A percentile compares a stretch with the other conserved stretches of the same genome.
Evolutionary conservation across 1,284 basidiomycete genomes (phyloP).

Genomic region (Coniferiporia weirii): DNA sequence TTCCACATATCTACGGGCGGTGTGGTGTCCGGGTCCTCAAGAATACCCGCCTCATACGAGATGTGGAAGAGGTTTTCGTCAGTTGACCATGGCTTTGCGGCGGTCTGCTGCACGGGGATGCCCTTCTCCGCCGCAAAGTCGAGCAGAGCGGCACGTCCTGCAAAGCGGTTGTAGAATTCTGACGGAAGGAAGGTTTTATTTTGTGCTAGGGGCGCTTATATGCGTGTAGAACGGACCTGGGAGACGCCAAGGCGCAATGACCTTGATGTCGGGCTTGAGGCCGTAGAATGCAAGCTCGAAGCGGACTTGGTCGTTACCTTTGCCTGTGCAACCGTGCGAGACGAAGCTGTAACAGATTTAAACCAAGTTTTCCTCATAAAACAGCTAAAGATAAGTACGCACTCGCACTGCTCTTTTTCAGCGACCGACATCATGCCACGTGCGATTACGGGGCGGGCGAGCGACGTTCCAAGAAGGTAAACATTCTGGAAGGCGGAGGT

Average conservation of each 20-base stretch:
- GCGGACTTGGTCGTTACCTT: conserved; percentile 99
- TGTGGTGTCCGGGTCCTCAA: conserved; percentile 94
- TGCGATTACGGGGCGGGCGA: conserved; percentile 97
- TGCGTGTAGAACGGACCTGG: conserved; percentile 50
- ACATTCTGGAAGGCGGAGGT: conserved; percentile 58
- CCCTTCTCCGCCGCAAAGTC: conserved; percentile 84
- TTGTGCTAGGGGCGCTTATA: background rate
- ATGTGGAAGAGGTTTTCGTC: conserved; percentile 99
- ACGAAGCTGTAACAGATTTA: conserved; percentile 63
- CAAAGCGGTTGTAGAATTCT: conserved; percentile 98
- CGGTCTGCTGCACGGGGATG: conserved; percentile 94
- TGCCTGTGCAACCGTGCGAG: conserved; percentile 98
- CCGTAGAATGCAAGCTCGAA: conserved; percentile 99
- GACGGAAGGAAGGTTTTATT: conserved; percentile 8
- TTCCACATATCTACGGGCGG: conserved; percentile 99
- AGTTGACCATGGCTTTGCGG: conserved; percentile 97
- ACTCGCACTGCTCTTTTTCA: conserved; percentile 90
- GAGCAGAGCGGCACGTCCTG: conserved; percentile 91
- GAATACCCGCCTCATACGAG: conserved; percentile 98
- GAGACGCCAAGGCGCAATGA: conserved; percentile 96
- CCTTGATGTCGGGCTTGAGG: conserved; percentile 97
- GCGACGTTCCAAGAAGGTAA: conserved; percentile 96
- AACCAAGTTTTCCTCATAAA: background rate
- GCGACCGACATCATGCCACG: conserved; percentile 98
- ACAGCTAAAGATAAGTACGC: conserved; percentile 28